phyloP scores from a whole-genome alignment of 805 yeast genomes.

The Kuraishia piskuri region DNA sequence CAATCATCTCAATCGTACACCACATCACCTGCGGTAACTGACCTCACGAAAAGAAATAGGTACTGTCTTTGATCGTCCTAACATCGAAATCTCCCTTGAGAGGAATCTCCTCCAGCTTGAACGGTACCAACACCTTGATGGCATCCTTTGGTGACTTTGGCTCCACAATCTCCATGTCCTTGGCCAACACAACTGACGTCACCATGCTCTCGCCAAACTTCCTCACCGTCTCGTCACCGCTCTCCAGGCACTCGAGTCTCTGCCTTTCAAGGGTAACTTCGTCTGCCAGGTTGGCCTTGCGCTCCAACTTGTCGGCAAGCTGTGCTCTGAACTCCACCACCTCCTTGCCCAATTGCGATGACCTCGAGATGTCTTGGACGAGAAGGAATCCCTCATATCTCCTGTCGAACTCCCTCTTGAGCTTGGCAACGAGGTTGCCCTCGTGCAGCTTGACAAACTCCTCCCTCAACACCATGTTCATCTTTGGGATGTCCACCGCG shows the following conservation, averaged over 20 bases:
- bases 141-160: slow-evolving; percentile 8
- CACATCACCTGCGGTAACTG: too few relatives aligned
- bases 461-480: slow-evolving; percentile 67
- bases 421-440: slow-evolving; percentile 58
- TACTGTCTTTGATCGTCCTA: slow-evolving; percentile 55
- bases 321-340: slow-evolving; percentile 41
- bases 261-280: slow-evolving; percentile 65
- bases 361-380: slow-evolving; percentile 43
- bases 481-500: slow-evolving; percentile 67
- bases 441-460: slow-evolving; percentile 74
- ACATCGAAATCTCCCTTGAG: slow-evolving; percentile 81
- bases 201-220: slow-evolving; percentile 44
- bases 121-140: slow-evolving; percentile 51
- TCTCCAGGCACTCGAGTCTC: slow-evolving; percentile 45
- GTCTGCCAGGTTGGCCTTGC: slow-evolving; percentile 56
- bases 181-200: slow-evolving; percentile 61
- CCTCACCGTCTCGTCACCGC: slow-evolving; percentile 41
- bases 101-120: slow-evolving; percentile 66
- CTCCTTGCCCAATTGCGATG: slow-evolving; percentile 39
- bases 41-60: slow-evolving; percentile 55
- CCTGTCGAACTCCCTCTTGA: slow-evolving; percentile 71
- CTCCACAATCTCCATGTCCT: slow-evolving; percentile 14
- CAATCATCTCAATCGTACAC: not conserved
- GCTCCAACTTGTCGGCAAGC: slow-evolving; percentile 39
- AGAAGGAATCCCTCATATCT: slow-evolving; percentile 71